Evolutionary conservation across 1,284 basidiomycete genomes (phyloP), one percentile per base, ranked within the genome.

Genomic region (Erythrobasidium hasegawianum): DNA sequence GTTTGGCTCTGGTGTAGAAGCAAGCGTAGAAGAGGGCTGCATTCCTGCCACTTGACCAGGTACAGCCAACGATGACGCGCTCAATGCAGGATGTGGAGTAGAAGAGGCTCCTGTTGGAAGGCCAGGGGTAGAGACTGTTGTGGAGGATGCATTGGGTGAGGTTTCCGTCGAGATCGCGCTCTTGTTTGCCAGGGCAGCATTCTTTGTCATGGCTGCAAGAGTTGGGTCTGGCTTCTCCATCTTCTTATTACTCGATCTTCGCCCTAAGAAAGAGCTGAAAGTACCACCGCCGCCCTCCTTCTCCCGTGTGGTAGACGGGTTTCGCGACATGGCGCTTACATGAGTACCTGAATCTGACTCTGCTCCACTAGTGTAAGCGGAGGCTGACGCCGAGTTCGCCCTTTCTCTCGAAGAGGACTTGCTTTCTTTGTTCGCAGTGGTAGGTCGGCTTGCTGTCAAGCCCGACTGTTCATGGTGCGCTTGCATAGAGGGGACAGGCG

Each of bases 231-330:
- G 62, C 38, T 47, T 47, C 8, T 50, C 50, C 27, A 65, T 29
- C 39, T 65, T 65, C 56, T 65, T 65, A 45, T 65, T 65, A 24
- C 62, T 65, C 29, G 54, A 39, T 29, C 62, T 39, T 8, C 62
- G 62, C n/a, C 55, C 62, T 18, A 57, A 41, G 45, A 65, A 58
- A 26, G 16, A 24, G 18, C 55, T 52, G 26, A 41, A 39, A 43
- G 43, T 52, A 22, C 40, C 47, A 22, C 62, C 62, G 27, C 61
- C 54, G 47, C 40, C 33, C 22, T 57, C 61, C 22, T 50, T 57
- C 1, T 65, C 62, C 26, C 56, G 56, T 16, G 49, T 49, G 27
- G 61, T 39, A 38, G 55, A 57, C 13, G 62, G 55, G 16, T 33
- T 22, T 14, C 62, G 55, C 13, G 54, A 39, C 62, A 65, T 52